Evolutionary conservation across 2,329 filamentous ascomycete species (phyloP).

Genomic region (Alternaria infectoria): DNA sequence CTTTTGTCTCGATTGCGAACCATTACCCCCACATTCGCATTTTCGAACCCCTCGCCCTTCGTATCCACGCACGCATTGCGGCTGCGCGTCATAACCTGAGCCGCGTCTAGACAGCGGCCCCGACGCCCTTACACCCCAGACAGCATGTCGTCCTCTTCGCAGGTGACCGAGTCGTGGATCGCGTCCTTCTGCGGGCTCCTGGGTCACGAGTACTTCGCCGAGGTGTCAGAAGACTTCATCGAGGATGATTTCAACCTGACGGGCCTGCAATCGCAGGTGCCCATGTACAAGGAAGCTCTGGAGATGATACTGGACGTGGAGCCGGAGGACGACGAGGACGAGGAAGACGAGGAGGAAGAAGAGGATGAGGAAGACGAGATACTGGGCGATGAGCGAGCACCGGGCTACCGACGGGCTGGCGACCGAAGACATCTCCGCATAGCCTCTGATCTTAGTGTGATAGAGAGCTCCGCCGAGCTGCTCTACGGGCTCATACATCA

Average conservation of each 20-base stretch:
- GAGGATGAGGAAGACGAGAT: slow-evolving; percentile 61
- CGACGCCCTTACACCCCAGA: background rate
- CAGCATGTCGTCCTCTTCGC: slow-evolving; percentile 63
- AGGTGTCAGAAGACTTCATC: slow-evolving; percentile 98
- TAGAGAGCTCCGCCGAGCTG: slow-evolving; percentile 97
- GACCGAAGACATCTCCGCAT: slow-evolving; percentile 80
- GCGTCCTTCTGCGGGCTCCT: slow-evolving; percentile 94
- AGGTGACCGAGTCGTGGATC: slow-evolving; percentile 89
- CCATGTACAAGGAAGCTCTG: slow-evolving; percentile 98
- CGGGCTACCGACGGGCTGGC: slow-evolving; percentile 52
- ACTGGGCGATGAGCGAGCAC: slow-evolving; percentile 63
- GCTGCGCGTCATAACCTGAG: slow-evolving; percentile 27
- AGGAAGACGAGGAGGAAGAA: slow-evolving; percentile 73
- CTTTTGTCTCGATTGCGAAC: slow-evolving; percentile 2
- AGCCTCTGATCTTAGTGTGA: slow-evolving; percentile 90
- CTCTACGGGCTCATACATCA: slow-evolving; percentile 98
- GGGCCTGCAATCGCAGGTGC: slow-evolving; percentile 90
- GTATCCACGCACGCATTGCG: slow-evolving; percentile 23
- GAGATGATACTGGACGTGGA: slow-evolving; percentile 99
- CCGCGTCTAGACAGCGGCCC: slow-evolving; percentile 23
- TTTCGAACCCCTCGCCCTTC: slow-evolving; percentile 36
- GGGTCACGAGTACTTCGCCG: slow-evolving; percentile 98
- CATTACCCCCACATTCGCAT: slow-evolving; percentile 35
- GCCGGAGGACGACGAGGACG: slow-evolving; percentile 88
- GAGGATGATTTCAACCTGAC: slow-evolving; percentile 99